These are phyloP conservation scores for Rhodotorula mucilaginosa DNA, from an alignment of 1,284 basidiomycete genomes.

Conservation along the genomic window DNA sequence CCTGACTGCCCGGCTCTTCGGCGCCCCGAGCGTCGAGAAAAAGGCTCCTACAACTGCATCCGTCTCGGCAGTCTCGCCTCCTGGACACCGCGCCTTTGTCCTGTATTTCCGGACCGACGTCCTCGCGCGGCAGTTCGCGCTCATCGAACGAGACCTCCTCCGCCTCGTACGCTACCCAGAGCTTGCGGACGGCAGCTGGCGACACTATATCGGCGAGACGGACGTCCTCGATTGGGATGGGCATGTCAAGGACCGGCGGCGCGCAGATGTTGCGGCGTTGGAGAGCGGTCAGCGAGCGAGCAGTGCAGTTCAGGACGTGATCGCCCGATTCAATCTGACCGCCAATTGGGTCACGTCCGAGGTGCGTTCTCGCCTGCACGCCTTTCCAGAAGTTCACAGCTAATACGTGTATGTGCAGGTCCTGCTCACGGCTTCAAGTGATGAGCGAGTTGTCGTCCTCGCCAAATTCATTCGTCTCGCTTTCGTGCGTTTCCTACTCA, in stretches of 20 bases:
- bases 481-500: conserved; percentile 60
- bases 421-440: conserved; percentile 48
- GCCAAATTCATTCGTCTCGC: conserved; percentile 81
- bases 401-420: conserved; percentile 22
- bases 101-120: conserved; percentile 57
- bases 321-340: conserved; percentile 83
- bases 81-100: conserved; percentile 64
- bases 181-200: conserved; percentile 53
- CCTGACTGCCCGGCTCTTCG: not conserved
- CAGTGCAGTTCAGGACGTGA: conserved; percentile 61
- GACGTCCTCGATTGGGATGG: conserved; percentile 78
- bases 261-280: conserved; percentile 65
- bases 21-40: not conserved
- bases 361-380: conserved; percentile 52
- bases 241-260: conserved; percentile 70
- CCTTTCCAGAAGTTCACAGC: too few species aligned
- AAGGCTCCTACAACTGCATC: not conserved
- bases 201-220: conserved; percentile 51
- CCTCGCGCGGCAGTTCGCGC: conserved; percentile 73
- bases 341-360: conserved; percentile 61
- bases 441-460: conserved; percentile 66
- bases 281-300: conserved; percentile 13
- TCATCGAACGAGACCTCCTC: conserved; percentile 85
- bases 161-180: conserved; percentile 59
- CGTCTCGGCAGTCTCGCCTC: not conserved